Evolutionary conservation across 1,139 yeast genomes (phyloP).

Genomic region (Blastobotrys proliferans): DNA sequence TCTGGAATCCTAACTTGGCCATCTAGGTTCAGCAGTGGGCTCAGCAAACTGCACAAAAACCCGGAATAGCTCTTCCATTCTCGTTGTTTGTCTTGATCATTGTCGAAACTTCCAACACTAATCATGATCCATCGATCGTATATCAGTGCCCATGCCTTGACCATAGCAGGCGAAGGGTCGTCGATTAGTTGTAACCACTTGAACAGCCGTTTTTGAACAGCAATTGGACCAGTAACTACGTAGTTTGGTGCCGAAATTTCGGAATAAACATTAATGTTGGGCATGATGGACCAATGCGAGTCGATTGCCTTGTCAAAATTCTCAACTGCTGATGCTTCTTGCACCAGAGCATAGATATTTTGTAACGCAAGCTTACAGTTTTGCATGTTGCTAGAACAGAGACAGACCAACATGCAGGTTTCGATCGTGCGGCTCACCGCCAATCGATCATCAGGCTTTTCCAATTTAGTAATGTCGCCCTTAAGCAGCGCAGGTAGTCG

Average conservation of each 20-base stretch:
- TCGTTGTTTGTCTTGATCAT: slow-evolving; percentile 16
- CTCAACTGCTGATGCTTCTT: slow-evolving; percentile 37
- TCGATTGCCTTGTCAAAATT: slow-evolving; percentile 22
- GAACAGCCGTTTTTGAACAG: slow-evolving; percentile 65
- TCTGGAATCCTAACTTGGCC: slow-evolving; percentile 24
- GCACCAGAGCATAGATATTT: slow-evolving; percentile 45
- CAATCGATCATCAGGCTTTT: slow-evolving; percentile 27
- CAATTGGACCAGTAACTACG: slow-evolving; percentile 71
- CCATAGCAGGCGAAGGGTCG: slow-evolving; percentile 55
- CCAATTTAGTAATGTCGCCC: slow-evolving; percentile 22
- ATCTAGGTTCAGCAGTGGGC: slow-evolving; percentile 27
- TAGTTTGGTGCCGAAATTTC: slow-evolving; percentile 55
- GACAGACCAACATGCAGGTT: slow-evolving; percentile 45
- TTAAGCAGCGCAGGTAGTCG: slow-evolving; percentile 28
- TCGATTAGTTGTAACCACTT: slow-evolving; percentile 51
- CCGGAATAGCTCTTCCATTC: slow-evolving; percentile 40
- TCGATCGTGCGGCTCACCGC: slow-evolving; percentile 40
- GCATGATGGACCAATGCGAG: slow-evolving; percentile 30
- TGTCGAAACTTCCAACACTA: slow-evolving; percentile 24
- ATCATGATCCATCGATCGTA: slow-evolving; percentile 48
- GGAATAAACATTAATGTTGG: slow-evolving; percentile 38
- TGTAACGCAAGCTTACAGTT: slow-evolving; percentile 50
- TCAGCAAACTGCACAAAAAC: slow-evolving; percentile 42
- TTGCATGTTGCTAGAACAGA: slow-evolving; percentile 57
- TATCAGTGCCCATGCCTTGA: slow-evolving; percentile 56